These are phyloP conservation scores for Apiospora hydei DNA, from an alignment of 2,329 filamentous ascomycete species.

Conservation along the genomic window DNA sequence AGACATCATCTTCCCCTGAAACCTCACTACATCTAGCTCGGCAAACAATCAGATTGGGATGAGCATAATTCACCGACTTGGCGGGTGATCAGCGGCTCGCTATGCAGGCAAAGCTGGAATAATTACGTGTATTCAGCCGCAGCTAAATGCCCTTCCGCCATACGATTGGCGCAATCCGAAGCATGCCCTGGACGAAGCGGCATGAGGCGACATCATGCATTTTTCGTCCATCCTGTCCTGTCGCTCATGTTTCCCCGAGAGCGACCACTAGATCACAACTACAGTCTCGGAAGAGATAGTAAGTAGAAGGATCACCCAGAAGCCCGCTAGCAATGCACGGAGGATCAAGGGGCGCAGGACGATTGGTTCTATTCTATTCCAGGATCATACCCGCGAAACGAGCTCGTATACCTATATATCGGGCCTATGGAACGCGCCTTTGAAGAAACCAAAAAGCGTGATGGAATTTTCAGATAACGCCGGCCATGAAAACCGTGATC, in stretches of 20 bases:
- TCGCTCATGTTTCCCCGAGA: not conserved
- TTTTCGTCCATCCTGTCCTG: not conserved
- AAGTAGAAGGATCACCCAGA: not conserved
- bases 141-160: not conserved
- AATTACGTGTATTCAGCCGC: not conserved
- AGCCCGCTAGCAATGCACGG: not conserved
- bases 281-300: not conserved
- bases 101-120: not conserved
- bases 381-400: slow-evolving; percentile 2
- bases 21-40: slow-evolving; percentile 8
- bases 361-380: not conserved
- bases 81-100: not conserved
- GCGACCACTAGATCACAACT: not conserved
- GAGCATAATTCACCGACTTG: slow-evolving; percentile 8
- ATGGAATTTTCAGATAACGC: not conserved
- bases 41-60: not conserved
- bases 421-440: not conserved
- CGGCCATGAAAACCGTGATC: not conserved
- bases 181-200: not conserved
- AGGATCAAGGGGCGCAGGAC: not conserved
- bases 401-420: not conserved
- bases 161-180: not conserved
- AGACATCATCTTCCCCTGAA: slow-evolving; percentile 2
- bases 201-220: not conserved
- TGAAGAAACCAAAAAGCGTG: not conserved